These are phyloP conservation scores for Dujonia santamariae DNA, from an alignment of 1,139 yeast genomes.

Conservation along the genomic window DNA sequence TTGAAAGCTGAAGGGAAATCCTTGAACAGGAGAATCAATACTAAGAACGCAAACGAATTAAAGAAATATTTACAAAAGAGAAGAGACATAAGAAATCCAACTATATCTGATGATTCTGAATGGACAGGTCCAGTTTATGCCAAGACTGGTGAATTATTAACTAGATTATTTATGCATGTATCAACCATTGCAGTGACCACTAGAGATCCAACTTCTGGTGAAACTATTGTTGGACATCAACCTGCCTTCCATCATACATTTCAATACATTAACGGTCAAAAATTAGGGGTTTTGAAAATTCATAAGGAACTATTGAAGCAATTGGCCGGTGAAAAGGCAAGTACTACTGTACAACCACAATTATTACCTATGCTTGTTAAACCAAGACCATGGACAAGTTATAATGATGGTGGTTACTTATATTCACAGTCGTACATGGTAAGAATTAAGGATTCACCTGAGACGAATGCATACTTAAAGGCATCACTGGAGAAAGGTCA, in stretches of 20 bases:
- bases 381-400: slow-evolving; percentile 83
- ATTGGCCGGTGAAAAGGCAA: slow-evolving; percentile 64
- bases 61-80: slow-evolving; percentile 27
- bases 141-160: slow-evolving; percentile 77
- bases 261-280: slow-evolving; percentile 75
- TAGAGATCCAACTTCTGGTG: slow-evolving; percentile 73
- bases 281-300: slow-evolving; percentile 76
- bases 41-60: slow-evolving; percentile 39
- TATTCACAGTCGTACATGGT: slow-evolving; percentile 62
- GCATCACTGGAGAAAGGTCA: slow-evolving; percentile 76
- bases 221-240: slow-evolving; percentile 62
- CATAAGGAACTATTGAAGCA: slow-evolving; percentile 67
- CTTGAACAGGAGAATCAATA: slow-evolving; percentile 9
- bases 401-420: slow-evolving; percentile 81
- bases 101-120: slow-evolving; percentile 14
- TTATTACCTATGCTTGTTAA: slow-evolving; percentile 87
- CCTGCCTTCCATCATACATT: slow-evolving; percentile 92
- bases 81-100: slow-evolving; percentile 21
- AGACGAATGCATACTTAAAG: slow-evolving; percentile 80
- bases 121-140: slow-evolving; percentile 62
- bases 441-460: slow-evolving; percentile 83
- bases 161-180: slow-evolving; percentile 72
- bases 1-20: slow-evolving; percentile 56
- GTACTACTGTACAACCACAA: slow-evolving; percentile 80
- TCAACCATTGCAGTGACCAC: slow-evolving; percentile 81